phyloP scores from a whole-genome alignment of 2,329 filamentous ascomycete species.

The Fusarium acutatum region DNA sequence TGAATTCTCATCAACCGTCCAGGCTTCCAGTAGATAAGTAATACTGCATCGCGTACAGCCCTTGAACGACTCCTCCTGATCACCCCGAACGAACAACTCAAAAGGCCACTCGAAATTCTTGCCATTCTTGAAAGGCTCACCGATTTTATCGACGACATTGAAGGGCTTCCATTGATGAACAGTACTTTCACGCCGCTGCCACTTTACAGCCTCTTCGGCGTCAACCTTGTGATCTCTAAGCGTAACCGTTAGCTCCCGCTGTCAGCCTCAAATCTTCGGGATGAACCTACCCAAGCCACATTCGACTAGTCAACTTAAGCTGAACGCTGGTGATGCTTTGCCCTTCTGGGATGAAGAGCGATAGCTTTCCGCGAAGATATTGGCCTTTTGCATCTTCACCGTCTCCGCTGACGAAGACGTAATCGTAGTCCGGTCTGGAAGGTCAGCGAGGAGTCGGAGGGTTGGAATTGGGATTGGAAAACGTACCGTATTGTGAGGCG shows the following conservation, averaged over 20 bases:
- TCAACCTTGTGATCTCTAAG: not conserved
- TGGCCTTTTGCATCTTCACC: not conserved
- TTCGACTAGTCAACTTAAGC: not conserved
- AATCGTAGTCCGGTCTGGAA: not conserved
- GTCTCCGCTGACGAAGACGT: not conserved
- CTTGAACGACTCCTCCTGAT: conserved; percentile 5
- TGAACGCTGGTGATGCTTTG: not conserved
- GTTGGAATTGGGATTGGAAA: rapidly evolving
- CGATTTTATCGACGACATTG: rapidly evolving
- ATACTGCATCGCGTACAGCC: not conserved
- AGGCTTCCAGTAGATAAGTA: not conserved
- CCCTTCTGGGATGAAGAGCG: not conserved
- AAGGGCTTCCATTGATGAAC: not conserved
- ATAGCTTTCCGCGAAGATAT: not conserved
- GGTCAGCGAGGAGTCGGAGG: rapidly evolving
- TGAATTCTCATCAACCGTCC: not conserved
- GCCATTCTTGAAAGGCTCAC: rapidly evolving
- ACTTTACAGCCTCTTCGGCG: not conserved
- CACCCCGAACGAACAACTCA: not conserved
- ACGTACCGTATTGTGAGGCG: not conserved
- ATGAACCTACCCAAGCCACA: conserved; percentile 8
- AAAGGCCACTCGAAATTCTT: not conserved
- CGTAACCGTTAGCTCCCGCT: not conserved
- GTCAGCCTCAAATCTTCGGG: rapidly evolving
- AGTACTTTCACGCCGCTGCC: not conserved